These are phyloP conservation scores for Suhomyces vadensis DNA, from an alignment of 805 yeast species.

Conservation along the genomic window DNA sequence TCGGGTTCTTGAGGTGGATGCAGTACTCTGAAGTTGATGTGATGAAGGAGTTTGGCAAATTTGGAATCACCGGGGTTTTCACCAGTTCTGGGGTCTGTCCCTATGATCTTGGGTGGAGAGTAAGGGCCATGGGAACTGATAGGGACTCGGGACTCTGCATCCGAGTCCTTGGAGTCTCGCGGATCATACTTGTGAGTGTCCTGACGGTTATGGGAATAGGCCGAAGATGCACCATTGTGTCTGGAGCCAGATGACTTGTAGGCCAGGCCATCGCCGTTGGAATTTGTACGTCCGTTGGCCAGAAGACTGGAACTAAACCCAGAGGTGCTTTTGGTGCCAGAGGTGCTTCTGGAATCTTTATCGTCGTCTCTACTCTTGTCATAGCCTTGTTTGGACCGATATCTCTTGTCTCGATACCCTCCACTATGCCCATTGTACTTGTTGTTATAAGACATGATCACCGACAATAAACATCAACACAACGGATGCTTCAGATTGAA, in stretches of 20 bases:
- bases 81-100: slow-evolving; percentile 26
- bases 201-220: background rate
- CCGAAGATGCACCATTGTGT: no score
- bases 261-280: background rate
- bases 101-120: background rate
- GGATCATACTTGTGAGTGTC: background rate
- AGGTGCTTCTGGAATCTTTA: background rate
- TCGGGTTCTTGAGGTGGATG: slow-evolving; percentile 14
- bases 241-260: no score
- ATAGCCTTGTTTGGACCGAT: background rate
- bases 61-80: slow-evolving; percentile 31
- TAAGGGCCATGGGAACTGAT: background rate
- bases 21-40: slow-evolving; percentile 19
- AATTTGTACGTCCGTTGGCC: background rate
- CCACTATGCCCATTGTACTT: slow-evolving; percentile 3
- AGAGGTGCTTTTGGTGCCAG: background rate
- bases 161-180: background rate
- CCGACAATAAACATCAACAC: background rate
- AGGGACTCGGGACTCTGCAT: background rate
- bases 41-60: slow-evolving; percentile 33
- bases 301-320: background rate
- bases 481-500: background rate
- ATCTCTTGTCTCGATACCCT: slow-evolving; percentile 5
- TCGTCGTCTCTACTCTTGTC: background rate
- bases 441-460: slow-evolving; percentile 7